Evolutionary conservation across 2,329 filamentous ascomycete genomes (phyloP), one percentile per base, ranked within the genome.

Genomic region (Fusarium xyrophilum): DNA sequence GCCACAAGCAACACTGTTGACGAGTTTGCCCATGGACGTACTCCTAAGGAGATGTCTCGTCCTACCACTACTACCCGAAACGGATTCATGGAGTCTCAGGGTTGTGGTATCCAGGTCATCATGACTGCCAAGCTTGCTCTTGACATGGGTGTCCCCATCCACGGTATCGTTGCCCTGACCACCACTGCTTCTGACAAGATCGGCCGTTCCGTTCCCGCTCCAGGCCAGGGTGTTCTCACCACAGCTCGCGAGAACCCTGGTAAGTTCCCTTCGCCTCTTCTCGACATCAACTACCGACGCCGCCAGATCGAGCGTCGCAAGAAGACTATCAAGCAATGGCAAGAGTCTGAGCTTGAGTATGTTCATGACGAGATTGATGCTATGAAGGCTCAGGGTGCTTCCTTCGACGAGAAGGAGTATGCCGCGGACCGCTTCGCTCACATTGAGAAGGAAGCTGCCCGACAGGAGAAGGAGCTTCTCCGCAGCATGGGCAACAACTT

Each of bases 21-120:
- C 73, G 96, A 99, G 80, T 93, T 99, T 74, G 93, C 90, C 13
- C 96, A 98, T 76, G 96, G 96, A 48, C 93, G 96, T 71, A 98
- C 96, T 51, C 95, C 96, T 15, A 89, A 90, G 80, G 96, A 99
- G 82, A 99, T 99, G 96, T 99, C 96, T 33, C 91, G 96, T 66
- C 96, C 96, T 7, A 96, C 94, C 8, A 99, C 96, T 44, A 99
- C 96, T 6, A 99, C 96, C 67, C 88, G 96, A 81, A 96, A 94
- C 75, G 96, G 96, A 53, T 99, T 99, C 85, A 98, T 99, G 96
- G 96, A 99, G 82, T 97, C 96, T 6, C 96, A 99, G 82, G 96
- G 96, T 77, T 97, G 93, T 75, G 96, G 96, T 91, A 90, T 99
- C 80, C 96, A 99, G 82, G 87, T 99, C 76, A 95, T 99, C 81